These are phyloP conservation scores for Pythium brachiatum DNA, from an alignment of 352 stramenopile genomes.

Conservation along the genomic window DNA sequence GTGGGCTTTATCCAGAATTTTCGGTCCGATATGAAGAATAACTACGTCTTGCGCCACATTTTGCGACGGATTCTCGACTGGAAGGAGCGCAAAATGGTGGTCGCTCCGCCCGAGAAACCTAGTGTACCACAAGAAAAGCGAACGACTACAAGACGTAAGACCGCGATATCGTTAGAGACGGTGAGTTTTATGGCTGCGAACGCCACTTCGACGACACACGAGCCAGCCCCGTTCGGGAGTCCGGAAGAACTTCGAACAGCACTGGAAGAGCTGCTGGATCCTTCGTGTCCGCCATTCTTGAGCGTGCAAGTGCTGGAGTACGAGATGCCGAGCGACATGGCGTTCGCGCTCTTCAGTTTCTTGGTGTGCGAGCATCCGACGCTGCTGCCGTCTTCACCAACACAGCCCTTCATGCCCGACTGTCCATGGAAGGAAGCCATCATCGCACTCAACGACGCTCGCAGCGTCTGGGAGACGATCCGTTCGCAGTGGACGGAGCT, in stretches of 20 bases:
- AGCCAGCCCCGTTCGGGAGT: slow-evolving; percentile 31
- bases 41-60: slow-evolving; percentile 57
- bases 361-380: slow-evolving; percentile 55
- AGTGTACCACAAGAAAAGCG: not conserved
- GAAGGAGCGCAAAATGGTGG: not conserved
- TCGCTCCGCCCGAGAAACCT: not conserved
- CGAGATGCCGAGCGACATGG: slow-evolving; percentile 42
- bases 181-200: not conserved
- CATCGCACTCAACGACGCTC: slow-evolving; percentile 41
- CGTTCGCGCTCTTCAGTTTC: slow-evolving; percentile 63
- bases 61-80: slow-evolving; percentile 35
- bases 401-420: not conserved
- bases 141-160: not conserved
- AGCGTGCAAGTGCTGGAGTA: slow-evolving; percentile 34
- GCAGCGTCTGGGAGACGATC: slow-evolving; percentile 42
- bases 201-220: not conserved
- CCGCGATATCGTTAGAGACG: not conserved
- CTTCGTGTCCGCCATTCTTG: slow-evolving; percentile 42
- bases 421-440: slow-evolving; percentile 64
- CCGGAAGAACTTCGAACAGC: slow-evolving; percentile 39
- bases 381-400: slow-evolving; percentile 17
- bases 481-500: slow-evolving; percentile 60
- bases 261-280: slow-evolving; percentile 38
- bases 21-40: slow-evolving; percentile 56
- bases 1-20: slow-evolving; percentile 69